These are phyloP conservation scores for Jamesozyma spencerorum DNA, from an alignment of 805 yeast genomes.

Conservation along the genomic window DNA sequence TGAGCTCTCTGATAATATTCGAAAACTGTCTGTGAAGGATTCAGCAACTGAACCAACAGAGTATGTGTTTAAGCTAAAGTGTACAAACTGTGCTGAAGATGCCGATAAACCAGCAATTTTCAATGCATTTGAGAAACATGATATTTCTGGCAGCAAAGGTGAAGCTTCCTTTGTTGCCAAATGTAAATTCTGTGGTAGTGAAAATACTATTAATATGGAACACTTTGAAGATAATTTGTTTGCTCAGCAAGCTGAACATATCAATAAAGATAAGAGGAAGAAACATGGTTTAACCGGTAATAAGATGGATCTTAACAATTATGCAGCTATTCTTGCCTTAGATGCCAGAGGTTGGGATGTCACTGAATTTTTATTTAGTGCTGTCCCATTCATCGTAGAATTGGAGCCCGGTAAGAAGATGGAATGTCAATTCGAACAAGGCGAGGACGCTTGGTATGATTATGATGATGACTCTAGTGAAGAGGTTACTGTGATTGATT, in stretches of 20 bases:
- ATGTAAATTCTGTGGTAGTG: slow-evolving; percentile 52
- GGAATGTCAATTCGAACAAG: slow-evolving; percentile 43
- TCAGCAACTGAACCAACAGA: slow-evolving; percentile 53
- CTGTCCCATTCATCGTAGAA: slow-evolving; percentile 18
- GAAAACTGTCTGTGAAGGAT: slow-evolving; percentile 52
- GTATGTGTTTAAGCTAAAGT: slow-evolving; percentile 62
- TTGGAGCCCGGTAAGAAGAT: slow-evolving; percentile 18
- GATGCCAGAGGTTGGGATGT: slow-evolving; percentile 84
- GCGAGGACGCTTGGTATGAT: slow-evolving; percentile 87
- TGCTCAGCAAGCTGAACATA: slow-evolving; percentile 11
- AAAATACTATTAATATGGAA: slow-evolving; percentile 19
- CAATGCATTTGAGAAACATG: slow-evolving; percentile 57
- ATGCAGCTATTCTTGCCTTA: slow-evolving; percentile 46
- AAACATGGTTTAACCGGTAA: slow-evolving; percentile 20
- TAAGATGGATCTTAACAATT: slow-evolving; percentile 9
- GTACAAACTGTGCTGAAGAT: slow-evolving; percentile 69
- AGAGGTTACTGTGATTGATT: slow-evolving; percentile 75
- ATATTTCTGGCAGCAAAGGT: slow-evolving; percentile 63
- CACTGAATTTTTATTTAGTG: slow-evolving; percentile 52
- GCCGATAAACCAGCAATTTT: slow-evolving; percentile 66
- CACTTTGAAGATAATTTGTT: slow-evolving; percentile 21
- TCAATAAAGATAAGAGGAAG: slow-evolving; percentile 18
- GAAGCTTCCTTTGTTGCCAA: slow-evolving; percentile 75
- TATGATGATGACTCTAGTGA: slow-evolving; percentile 76
- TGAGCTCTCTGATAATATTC: slow-evolving; percentile 38